phyloP scores from a whole-genome alignment of 108 stramenopile species.

The Skeletonema costatum region DNA sequence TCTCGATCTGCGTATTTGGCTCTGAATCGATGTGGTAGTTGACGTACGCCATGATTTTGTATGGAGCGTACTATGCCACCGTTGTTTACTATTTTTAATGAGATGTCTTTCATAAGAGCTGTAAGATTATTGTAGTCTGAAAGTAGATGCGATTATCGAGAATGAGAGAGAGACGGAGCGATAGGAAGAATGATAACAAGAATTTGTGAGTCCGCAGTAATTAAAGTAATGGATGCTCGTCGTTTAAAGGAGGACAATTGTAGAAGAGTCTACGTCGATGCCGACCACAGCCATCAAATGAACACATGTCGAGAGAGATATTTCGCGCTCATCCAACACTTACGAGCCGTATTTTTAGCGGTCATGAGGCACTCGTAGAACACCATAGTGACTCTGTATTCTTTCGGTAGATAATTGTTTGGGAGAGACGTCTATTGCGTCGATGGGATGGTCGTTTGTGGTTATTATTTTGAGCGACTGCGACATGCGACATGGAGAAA shows the following conservation, averaged over 20 bases:
- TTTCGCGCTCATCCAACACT: conserved; percentile 50
- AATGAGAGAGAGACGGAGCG: neutral
- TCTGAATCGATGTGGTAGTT: conserved; percentile 84
- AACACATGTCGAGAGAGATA: neutral
- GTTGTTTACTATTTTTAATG: conserved; percentile 74
- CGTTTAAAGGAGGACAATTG: neutral
- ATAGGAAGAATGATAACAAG: neutral
- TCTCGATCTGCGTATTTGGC: conserved; percentile 78
- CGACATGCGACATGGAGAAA: no score
- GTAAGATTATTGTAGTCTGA: conserved; percentile 69
- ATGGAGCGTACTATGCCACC: conserved; percentile 87
- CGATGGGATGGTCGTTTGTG: no score
- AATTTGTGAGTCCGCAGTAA: neutral
- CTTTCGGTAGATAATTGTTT: neutral
- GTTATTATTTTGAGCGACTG: no score
- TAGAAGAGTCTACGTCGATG: neutral
- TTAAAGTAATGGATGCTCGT: neutral
- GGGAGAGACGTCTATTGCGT: no score
- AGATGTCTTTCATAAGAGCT: conserved; percentile 67
- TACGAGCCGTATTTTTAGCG: conserved; percentile 79
- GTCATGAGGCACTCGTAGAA: conserved; percentile 85
- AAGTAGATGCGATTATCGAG: neutral
- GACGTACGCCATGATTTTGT: conserved; percentile 87
- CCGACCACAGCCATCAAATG: neutral
- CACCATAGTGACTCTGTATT: conserved; percentile 53